Conservation (phyloP, 148 eudicot genomes). For the Amaranthus hypochondriacus region DNA sequence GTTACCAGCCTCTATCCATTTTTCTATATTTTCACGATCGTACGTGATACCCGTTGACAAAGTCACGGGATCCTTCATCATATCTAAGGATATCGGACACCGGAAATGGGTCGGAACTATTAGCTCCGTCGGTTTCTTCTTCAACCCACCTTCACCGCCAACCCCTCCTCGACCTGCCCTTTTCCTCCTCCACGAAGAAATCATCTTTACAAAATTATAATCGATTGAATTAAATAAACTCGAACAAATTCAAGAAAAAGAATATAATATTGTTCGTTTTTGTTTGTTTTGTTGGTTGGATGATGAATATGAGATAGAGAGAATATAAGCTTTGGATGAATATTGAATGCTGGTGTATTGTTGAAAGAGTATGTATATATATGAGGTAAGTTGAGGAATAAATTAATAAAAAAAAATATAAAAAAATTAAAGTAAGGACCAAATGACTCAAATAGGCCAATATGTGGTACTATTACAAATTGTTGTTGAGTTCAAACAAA, state of each 20-base stretch:
- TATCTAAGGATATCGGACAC: constrained; percentile 80
- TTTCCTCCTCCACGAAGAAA: constrained; percentile 46
- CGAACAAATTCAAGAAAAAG: neutral
- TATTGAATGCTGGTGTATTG: too few relatives aligned
- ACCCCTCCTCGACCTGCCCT: constrained; percentile 24
- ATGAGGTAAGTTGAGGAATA: neutral
- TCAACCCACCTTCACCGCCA: neutral
- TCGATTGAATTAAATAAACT: too few relatives aligned
- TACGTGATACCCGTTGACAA: constrained; percentile 78
- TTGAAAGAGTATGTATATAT: constrained; percentile 16
- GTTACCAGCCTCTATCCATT: constrained; percentile 71
- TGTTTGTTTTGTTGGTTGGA: constrained; percentile 12
- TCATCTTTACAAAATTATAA: constrained; percentile 20
- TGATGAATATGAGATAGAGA: neutral
- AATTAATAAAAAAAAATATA: neutral
- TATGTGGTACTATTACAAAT: neutral
- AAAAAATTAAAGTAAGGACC: neutral
- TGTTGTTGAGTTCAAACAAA: constrained; percentile 20
- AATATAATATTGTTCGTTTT: neutral
- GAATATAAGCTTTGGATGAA: constrained; percentile 7
- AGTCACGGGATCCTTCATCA: constrained; percentile 94
- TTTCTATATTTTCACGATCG: constrained; percentile 75
- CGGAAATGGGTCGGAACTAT: constrained; percentile 57
- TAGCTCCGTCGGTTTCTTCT: constrained; percentile 29
- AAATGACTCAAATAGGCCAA: neutral